A percentile compares a stretch with the other conserved stretches of the same genome.
Evolutionary conservation across 768 basidiomycete species (phyloP).

Genomic region (Crepidotus variabilis): DNA sequence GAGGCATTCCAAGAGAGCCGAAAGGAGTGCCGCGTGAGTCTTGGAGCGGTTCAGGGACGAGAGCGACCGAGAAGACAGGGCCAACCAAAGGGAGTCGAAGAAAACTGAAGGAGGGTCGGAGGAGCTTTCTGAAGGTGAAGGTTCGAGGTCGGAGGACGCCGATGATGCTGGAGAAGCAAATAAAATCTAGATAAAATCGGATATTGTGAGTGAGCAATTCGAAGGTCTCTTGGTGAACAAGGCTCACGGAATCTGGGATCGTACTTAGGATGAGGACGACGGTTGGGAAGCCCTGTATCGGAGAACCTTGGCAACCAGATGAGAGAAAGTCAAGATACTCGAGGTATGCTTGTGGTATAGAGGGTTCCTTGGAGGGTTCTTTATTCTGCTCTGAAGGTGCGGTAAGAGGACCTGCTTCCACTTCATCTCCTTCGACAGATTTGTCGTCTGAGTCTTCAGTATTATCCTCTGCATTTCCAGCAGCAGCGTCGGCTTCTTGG

Average conservation of each 20-base stretch:
- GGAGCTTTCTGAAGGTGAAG: background rate
- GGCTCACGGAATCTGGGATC: slow-evolving; percentile 61
- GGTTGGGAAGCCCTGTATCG: slow-evolving; percentile 77
- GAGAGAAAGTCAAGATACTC: slow-evolving; percentile 81
- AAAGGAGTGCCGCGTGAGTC: slow-evolving; percentile 62
- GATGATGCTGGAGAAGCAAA: background rate
- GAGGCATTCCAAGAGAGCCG: slow-evolving; percentile 67
- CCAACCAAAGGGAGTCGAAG: slow-evolving; percentile 81
- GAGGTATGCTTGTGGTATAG: slow-evolving; percentile 42
- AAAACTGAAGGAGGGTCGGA: slow-evolving; percentile 40
- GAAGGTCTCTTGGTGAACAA: background rate
- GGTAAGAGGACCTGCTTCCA: background rate
- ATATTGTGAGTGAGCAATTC: background rate
- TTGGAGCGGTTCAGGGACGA: slow-evolving; percentile 50
- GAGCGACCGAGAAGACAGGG: slow-evolving; percentile 64
- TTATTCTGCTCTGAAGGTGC: too few species aligned
- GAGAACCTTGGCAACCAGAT: slow-evolving; percentile 75
- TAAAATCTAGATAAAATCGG: background rate
- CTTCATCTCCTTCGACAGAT: slow-evolving; percentile 21
- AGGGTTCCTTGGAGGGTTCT: slow-evolving; percentile 15
- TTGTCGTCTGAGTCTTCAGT: slow-evolving; percentile 29
- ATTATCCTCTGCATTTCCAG: slow-evolving; percentile 27
- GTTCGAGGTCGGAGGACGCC: background rate
- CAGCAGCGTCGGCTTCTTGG: slow-evolving; percentile 26
- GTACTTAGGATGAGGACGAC: slow-evolving; percentile 81